Base-by-base conservation (phyloP, 1,284 basidiomycete species). In the Cystobasidium pallidum region DNA sequence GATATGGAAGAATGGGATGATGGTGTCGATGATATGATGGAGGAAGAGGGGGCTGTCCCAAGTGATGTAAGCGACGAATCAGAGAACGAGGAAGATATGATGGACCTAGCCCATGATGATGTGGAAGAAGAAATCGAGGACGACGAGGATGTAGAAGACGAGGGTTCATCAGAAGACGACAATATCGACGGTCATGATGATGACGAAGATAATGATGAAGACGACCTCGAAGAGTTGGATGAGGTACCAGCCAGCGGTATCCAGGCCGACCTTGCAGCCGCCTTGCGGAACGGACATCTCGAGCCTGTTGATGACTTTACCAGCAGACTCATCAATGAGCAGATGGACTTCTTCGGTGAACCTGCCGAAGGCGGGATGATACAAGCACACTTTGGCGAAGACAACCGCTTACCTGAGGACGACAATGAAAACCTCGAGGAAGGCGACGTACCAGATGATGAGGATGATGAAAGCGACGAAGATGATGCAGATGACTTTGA, bases 201-300 rank as follows among this genome's bases (percentile, higher is more conserved):
- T 36, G 74, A 74, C 26, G 90, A 75, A 17, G 55, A 71, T 11
- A 61, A 45, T 41, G n/a, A n/a, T n/a, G 61, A 49, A 4, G 72
- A 63, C 17, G 66, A 73, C 19, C 61, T 66, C 32, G 76, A 75
- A 13, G 58, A 66, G n/a, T 67, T 72, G 34, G 64, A 65, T 47
- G 41, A 54, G 26, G 58, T 34, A 30, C 62, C 72, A 2, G 66
- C 62, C 0, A 70, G n/a, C 15, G 74, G 55, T 62, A 89, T 88
- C 0, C 89, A 88, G 26, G 91, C 89, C 71, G 90, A 91, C 73
- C 88, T 88, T 70, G 90, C 89, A 6, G 89, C 89, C 17, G 71
- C 71, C n/a, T 58, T 73, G 24, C 39, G 49, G 0, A 57, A 71
- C 28, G 68, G 68, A 19, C 68, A 64, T 52, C 61, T 71, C 15